Evolutionary conservation across 2,329 filamentous ascomycete genomes (phyloP), one percentile per base, ranked within the genome.

Genomic region (Coleophoma cylindrospora): DNA sequence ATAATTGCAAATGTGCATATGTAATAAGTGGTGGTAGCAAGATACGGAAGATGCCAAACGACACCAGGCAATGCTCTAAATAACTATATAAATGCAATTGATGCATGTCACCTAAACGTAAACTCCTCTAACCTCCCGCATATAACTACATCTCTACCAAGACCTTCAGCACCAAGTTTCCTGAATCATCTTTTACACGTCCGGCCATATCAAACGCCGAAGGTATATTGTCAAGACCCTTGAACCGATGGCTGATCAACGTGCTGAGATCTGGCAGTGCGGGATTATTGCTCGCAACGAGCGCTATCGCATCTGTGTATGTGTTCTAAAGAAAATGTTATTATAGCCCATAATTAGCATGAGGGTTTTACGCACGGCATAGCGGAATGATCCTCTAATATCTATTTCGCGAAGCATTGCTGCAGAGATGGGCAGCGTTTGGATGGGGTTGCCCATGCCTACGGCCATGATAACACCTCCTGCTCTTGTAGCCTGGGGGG

Each of bases 161-260:
- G 21, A 65, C 64, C 49, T 66, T 66, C 38, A 66, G 38, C 43
- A 66, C 64, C 46, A 66, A 48, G 9, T 60, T 61, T 13, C 59
- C 63, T 15, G 60, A 51, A 33, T 65, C 63, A 54, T 66, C 64
- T 47, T 62, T 65, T 5, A 64, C 60, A 36, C 96, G 84, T 3
- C 87, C 83, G 17, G 91, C 91, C 51, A 89, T 94, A 71, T 89
- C 84, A 69, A 97, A 97, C 4, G 92, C 92, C 68, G 91, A 80
- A 17, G 91, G 70, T 1, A 91, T 91, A 64, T 94, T 84, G 70
- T 96, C 91, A 41, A 97, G 74, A 54, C 79, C 76, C 40, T 60
- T 60, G 71, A 87, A 96, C 19, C 89, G 79, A 73, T 97, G 92
- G 44, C 92, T 96, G 37, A 96, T 89, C 51, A 99, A 73, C 68